Evolutionary conservation across 73 alveolate species (phyloP), one percentile per base, ranked within the genome.

Genomic region (Tetrahymena thermophila): DNA sequence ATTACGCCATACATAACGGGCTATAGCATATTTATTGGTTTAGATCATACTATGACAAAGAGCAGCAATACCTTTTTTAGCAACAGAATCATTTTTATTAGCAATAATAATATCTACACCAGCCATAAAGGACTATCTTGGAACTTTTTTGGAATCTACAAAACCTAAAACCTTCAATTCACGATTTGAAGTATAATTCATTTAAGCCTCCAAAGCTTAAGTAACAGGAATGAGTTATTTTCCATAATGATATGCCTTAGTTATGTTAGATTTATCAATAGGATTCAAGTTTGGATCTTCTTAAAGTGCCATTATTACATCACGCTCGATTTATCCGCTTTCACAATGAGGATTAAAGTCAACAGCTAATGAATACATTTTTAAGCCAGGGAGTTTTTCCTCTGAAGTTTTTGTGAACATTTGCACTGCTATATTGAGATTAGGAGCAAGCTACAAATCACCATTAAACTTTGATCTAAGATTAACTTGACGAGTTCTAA

Each of bases 91-190:
- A 25, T 98, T 96, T 57, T 97, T 98, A 7, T 96, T 97, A 28
- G 99, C 99, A 21, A 98, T 97, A 16, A 99, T 98, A 57, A 99
- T 96, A 96, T 99, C 99, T 3, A 98, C 99, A 0, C 99, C 99
- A 5, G 98, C 94, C 97, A 98, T 96, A 94, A 95, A 98, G 83
- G 94, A 98, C 85, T 99, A 99, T 57, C 99, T 40, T 34, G 99
- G 99, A 0, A 99, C 98, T 21, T 97, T 57, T 31, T 85, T 71
- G n/a, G 94, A 84, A 34, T 97, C 98, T 4, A 99, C 96, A 96
- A 98, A 99, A 85, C 99, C 99, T 1, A 99, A 96, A 84, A 98
- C 95, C 96, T 98, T 97, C 38, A 99, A 97, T 43, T 98, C 96
- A 93, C 98, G 98, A 10, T 94, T 43, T 55, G 97, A 97, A 38